Evolutionary conservation across 1,284 basidiomycete genomes (phyloP).

Genomic region (Hemileia vastatrix): DNA sequence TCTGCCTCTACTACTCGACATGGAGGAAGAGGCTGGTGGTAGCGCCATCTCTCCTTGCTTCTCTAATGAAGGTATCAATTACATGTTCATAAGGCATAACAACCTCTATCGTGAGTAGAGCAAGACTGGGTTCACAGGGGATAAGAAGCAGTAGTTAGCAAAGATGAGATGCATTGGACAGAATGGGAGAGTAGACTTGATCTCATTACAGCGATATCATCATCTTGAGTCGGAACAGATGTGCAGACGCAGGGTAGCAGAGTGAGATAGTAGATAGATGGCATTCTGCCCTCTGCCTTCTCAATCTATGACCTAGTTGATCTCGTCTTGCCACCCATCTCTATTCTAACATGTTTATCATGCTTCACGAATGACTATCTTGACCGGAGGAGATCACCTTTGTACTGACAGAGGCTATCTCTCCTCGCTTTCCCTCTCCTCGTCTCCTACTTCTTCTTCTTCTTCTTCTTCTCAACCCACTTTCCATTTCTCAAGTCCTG

Average conservation of each 20-base stretch:
- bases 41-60: constrained; percentile 90
- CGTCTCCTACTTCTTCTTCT: not conserved
- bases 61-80: constrained; percentile 85
- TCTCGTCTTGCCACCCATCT: not conserved
- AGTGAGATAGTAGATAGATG: too few relatives aligned
- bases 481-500: constrained; percentile 56
- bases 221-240: not conserved
- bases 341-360: not conserved
- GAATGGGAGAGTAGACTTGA: too few relatives aligned
- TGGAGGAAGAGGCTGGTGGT: constrained; percentile 96
- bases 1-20: constrained; percentile 82
- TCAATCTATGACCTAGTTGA: not conserved
- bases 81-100: constrained; percentile 96
- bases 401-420: too few relatives aligned
- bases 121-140: not conserved
- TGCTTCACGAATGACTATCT: constrained; percentile 9
- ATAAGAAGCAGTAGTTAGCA: too few relatives aligned
- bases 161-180: too few relatives aligned
- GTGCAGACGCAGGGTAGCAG: too few relatives aligned
- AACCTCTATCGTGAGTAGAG: constrained; percentile 78
- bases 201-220: not conserved
- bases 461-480: constrained; percentile 14
- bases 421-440: not conserved
- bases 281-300: constrained; percentile 2
- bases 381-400: too few relatives aligned